Base-by-base conservation (phyloP, 1,139 yeast species). In the Geotrichum klebahnii region DNA sequence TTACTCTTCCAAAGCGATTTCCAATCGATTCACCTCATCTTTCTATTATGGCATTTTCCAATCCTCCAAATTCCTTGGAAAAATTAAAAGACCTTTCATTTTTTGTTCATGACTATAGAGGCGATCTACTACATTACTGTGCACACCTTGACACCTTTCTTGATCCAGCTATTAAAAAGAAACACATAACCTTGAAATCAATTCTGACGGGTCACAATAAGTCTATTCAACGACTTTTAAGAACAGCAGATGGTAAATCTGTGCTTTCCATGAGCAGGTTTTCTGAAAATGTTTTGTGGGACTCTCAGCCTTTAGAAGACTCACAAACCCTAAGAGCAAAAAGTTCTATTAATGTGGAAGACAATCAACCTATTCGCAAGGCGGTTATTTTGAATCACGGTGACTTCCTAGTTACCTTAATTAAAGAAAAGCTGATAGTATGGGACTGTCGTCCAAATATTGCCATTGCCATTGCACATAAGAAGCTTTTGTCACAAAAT, bases 191-290 rank as follows among this genome's bases (percentile, higher is more conserved):
- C 50, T 55, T 20, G 50, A 53, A 38, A 43, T 29, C 55, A 4
- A 55, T 84, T 59, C 78, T 82, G 51, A 89, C 94, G 4, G 97
- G 97, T 0, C 96, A 88, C 61, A 77, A 81, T 48, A 89, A 88
- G 62, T 84, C 96, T 0, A 81, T 90, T 19, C 79, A 80, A 57
- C 76, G 74, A 49, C 66, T 90, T 1, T 69, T 79, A 16, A 79
- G 89, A 59, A 83, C 95, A 1, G 67, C 76, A 3, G 79, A 79
- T 59, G 88, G 88, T 23, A 70, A 73, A 24, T 74, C 82, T 0
- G 62, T 81, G 51, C 62, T 81, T n/a, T 76, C 84, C 1, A 62
- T 60, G 37, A 59, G 63, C 37, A 53, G 69, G 29, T 65, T 65
- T 44, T 55, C 64, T 5, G 71, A 68, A 44, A 68, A 67, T 40